Evolutionary conservation across 2,329 filamentous ascomycete genomes (phyloP).

Genomic region (Apiospora hydei): DNA sequence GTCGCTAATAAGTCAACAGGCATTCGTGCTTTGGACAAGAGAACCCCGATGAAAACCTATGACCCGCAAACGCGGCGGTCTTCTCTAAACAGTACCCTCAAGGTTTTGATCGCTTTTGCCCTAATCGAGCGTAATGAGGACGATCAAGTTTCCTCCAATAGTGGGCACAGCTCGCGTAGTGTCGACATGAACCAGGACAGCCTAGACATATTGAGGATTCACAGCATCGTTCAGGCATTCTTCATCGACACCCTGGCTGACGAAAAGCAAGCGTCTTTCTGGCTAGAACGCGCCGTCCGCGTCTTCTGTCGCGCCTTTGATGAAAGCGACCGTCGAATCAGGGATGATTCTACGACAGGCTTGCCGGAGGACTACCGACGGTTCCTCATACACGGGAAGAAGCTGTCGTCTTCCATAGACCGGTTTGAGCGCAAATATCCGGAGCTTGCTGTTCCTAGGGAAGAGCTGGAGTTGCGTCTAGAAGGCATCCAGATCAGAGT

Average conservation of each 20-base stretch:
- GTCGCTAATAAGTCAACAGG: constrained; percentile 42
- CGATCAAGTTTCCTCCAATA: constrained; percentile 48
- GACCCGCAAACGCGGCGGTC: constrained; percentile 46
- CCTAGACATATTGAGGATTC: constrained; percentile 58
- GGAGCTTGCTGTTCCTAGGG: constrained; percentile 40
- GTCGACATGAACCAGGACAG: constrained; percentile 52
- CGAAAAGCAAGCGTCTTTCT: constrained; percentile 51
- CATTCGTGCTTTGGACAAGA: constrained; percentile 52
- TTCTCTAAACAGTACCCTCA: constrained; percentile 57
- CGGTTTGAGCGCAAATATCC: constrained; percentile 46
- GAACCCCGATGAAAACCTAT: constrained; percentile 53
- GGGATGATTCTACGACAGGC: constrained; percentile 49
- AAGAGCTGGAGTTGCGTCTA: constrained; percentile 46
- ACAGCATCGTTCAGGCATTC: constrained; percentile 61
- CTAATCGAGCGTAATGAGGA: constrained; percentile 59
- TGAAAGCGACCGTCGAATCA: constrained; percentile 52
- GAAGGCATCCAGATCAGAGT: constrained; percentile 50
- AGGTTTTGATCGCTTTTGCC: constrained; percentile 58
- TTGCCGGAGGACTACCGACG: constrained; percentile 61
- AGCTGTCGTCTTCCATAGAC: constrained; percentile 52
- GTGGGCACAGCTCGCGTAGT: constrained; percentile 50
- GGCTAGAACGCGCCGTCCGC: constrained; percentile 55
- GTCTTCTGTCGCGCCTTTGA: constrained; percentile 60
- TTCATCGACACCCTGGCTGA: constrained; percentile 55
- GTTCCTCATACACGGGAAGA: constrained; percentile 59